Percentiles rank a stretch among this genome's conserved stretches.
Evolutionary conservation across 129 eudicot species (phyloP).

Genomic region (Saposhnikovia divaricata): DNA sequence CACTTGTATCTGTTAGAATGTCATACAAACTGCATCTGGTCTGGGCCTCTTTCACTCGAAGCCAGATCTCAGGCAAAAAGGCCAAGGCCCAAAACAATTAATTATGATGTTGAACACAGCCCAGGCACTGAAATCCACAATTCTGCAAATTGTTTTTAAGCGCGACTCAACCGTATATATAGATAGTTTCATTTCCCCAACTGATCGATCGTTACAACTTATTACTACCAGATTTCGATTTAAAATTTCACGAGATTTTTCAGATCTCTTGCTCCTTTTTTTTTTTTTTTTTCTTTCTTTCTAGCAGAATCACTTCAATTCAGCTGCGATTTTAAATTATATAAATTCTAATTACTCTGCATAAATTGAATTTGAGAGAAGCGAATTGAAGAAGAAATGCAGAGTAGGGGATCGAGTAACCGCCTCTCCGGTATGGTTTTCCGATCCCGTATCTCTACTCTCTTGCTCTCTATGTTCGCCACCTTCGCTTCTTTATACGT

Average conservation of each 20-base stretch:
- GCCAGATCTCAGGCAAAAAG: background rate
- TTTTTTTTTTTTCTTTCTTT: too few species aligned
- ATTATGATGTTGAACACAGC: background rate
- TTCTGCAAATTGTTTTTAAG: background rate
- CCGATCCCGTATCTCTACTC: conserved; percentile 73
- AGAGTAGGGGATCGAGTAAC: conserved; percentile 54
- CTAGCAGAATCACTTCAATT: background rate
- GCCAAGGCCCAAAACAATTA: too few species aligned
- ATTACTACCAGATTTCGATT: background rate
- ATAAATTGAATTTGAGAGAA: background rate
- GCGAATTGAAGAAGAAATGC: conserved; percentile 32
- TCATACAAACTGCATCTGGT: background rate
- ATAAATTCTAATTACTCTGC: background rate
- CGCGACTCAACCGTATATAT: background rate
- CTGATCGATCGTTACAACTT: background rate
- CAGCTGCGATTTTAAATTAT: background rate
- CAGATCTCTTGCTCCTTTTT: background rate
- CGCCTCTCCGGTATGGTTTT: conserved; percentile 38
- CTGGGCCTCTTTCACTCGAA: background rate
- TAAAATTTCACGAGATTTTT: background rate
- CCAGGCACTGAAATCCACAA: conserved; percentile 1
- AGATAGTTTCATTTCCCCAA: background rate
- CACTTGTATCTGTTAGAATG: background rate
- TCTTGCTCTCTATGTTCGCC: conserved; percentile 76
- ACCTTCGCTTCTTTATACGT: conserved; percentile 76